A percentile compares a stretch with the other conserved stretches of the same genome.
Evolutionary conservation across 1,284 basidiomycete species (phyloP).

Genomic region (Bondarzewia mesenterica): DNA sequence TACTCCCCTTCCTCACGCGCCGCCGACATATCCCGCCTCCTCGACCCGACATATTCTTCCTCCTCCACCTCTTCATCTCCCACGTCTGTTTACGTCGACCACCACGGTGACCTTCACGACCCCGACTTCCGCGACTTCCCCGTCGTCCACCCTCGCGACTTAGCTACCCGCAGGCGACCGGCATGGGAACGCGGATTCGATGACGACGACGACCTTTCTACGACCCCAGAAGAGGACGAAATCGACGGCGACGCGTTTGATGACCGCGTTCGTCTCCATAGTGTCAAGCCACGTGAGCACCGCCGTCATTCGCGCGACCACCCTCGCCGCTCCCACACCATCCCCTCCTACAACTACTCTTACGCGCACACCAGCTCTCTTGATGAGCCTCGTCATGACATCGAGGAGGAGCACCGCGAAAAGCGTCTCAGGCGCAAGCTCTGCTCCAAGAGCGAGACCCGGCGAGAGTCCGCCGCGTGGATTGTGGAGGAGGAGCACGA

Average conservation of each 20-base stretch:
- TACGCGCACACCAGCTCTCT: conserved; percentile 26
- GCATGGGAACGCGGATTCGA: conserved; percentile 26
- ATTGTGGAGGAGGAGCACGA: conserved; percentile 27
- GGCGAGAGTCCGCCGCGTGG: conserved; percentile 11
- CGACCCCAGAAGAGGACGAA: conserved; percentile 3
- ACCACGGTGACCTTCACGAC: conserved; percentile 55
- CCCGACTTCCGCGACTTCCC: conserved; percentile 63
- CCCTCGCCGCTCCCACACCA: conserved; percentile 12
- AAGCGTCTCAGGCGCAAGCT: conserved; percentile 8
- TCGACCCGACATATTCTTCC: conserved; percentile 53
- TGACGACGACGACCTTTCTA: conserved; percentile 17
- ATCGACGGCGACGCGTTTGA: conserved; percentile 6
- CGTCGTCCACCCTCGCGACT: conserved; percentile 16
- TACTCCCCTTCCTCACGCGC: conserved; percentile 31
- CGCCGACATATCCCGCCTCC: conserved; percentile 49
- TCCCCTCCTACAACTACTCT: conserved; percentile 15
- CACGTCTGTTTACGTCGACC: conserved; percentile 44
- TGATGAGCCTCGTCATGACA: conserved; percentile 20
- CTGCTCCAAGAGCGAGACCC: conserved; percentile 12
- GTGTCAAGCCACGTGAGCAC: conserved; percentile 12
- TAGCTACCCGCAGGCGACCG: conserved; percentile 19
- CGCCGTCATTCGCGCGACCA: conserved; percentile 15
- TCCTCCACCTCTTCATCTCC: conserved; percentile 31
- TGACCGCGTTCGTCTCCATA: conserved; percentile 8
- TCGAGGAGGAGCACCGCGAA: conserved; percentile 8